Percentiles rank a stretch among this genome's conserved stretches.
phyloP scores from a whole-genome alignment of 2,329 filamentous ascomycete species.

The Endocalyx cinctus region DNA sequence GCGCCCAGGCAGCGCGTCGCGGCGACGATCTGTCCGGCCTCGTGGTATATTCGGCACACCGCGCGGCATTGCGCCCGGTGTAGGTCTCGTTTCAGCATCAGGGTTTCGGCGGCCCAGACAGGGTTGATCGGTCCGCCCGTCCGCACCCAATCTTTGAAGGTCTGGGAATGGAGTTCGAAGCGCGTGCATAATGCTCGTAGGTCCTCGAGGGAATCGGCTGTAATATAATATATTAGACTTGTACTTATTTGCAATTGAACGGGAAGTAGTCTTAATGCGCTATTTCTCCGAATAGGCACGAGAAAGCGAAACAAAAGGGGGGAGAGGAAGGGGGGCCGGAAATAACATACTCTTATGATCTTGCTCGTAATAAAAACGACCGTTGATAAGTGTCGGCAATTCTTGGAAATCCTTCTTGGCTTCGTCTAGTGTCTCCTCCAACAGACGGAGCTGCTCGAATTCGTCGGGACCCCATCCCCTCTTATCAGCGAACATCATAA shows the following conservation, averaged over 20 bases:
- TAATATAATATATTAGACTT: too few species aligned
- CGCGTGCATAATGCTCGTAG: constrained; percentile 40
- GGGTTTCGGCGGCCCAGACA: constrained; percentile 51
- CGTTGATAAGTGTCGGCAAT: constrained; percentile 50
- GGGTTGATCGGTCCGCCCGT: constrained; percentile 52
- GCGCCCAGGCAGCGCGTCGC: constrained; percentile 51
- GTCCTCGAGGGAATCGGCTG: constrained; percentile 50
- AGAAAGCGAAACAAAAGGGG: constrained; percentile 4
- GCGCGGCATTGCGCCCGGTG: constrained; percentile 56
- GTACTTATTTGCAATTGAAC: too few species aligned
- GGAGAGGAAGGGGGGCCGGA: too few species aligned
- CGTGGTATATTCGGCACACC: constrained; percentile 48
- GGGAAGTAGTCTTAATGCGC: too few species aligned
- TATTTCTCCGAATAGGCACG: constrained; percentile 5
- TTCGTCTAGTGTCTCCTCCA: constrained; percentile 53
- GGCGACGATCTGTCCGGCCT: constrained; percentile 40
- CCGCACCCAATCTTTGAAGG: constrained; percentile 51
- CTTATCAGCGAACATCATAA: constrained; percentile 54
- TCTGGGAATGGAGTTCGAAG: constrained; percentile 43
- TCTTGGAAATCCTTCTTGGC: constrained; percentile 59
- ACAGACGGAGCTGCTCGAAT: constrained; percentile 52
- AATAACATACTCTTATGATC: constrained; percentile 51
- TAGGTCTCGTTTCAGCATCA: constrained; percentile 43
- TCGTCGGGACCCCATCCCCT: constrained; percentile 55
- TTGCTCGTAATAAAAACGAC: constrained; percentile 53